Evolutionary conservation across 768 basidiomycete genomes (phyloP).

Genomic region (Mycena crocata): DNA sequence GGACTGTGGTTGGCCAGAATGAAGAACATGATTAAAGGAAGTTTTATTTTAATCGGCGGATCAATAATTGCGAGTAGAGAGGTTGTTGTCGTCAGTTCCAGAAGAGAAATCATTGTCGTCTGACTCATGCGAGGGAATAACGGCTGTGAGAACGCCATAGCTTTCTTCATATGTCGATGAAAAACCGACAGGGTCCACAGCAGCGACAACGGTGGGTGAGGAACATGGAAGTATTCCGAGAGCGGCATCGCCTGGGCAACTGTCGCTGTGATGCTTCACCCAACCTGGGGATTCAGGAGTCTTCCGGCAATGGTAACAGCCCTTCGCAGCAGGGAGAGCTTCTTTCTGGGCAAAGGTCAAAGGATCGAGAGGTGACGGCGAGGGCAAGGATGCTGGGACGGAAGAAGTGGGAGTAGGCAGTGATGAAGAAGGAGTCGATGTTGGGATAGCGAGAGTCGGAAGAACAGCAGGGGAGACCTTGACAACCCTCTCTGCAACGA

Average conservation of each 20-base stretch:
- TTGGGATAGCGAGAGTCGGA: background rate
- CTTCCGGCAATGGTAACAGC: constrained; percentile 10
- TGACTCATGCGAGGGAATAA: background rate
- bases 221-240: constrained; percentile 1
- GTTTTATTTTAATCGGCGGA: background rate
- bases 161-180: constrained; percentile 1
- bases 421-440: background rate
- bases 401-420: constrained; percentile 1
- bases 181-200: background rate
- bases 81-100: background rate
- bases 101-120: background rate
- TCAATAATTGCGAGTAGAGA: background rate
- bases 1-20: constrained; percentile 2
- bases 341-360: constrained; percentile 9
- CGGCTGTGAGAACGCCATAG: background rate
- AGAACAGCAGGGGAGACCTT: background rate
- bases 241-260: background rate
- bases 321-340: background rate
- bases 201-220: background rate
- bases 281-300: background rate
- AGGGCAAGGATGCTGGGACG: background rate
- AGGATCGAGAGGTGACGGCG: background rate
- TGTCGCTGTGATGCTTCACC: constrained; percentile 16
- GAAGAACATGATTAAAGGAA: constrained; percentile 12
- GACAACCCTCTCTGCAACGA: background rate